Evolutionary conservation across 441 rosid genomes (phyloP), one percentile per base, ranked within the genome.

Genomic region (Eruca vesicaria): DNA sequence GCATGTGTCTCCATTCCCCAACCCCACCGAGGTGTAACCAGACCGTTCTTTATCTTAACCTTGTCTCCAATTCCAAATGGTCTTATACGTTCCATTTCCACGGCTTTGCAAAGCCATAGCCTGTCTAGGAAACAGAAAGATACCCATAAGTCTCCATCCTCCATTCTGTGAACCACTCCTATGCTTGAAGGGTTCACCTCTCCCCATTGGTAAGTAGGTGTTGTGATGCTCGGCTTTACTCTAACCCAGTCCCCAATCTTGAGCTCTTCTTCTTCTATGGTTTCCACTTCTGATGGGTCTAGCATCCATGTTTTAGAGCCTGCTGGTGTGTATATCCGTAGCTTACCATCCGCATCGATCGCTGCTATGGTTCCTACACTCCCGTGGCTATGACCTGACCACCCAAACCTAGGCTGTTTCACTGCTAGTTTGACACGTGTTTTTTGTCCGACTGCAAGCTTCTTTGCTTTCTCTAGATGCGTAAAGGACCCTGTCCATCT

Each of bases 1-100:
- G 93, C 89, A 70, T 87, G 87, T 3, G 98, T 96, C 90, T 96
- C 99, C 99, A 94, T 92, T 80, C 99, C 99, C 99, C 98, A 96
- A 21, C 94, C 98, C 98, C 98, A 92, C 57, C 98, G 84, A 3
- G 99, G 99, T 56, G 90, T 79, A 43, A 86, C 89, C 79, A 96
- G 74, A 38, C 93, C 97, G 18, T 85, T 96, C 79, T 84, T 82
- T 43, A 94, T 93, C 80, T 84, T 89, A 69, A 96, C 98, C 74
- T 73, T 85, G 80, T 96, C 98, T 8, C 95, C 90, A 0, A 92
- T 85, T 75, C 81, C 84, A 78, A 92, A 94, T 14, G 95, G 89
- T 67, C 96, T 86, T 48, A 94, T 71, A 52, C 86, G 63, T 71
- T 90, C 99, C 95, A 96, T 84, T 87, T 96, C 99, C 70, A 64